Base-by-base conservation (phyloP, 345 rosid species). In the Hibiscus mutabilis region DNA sequence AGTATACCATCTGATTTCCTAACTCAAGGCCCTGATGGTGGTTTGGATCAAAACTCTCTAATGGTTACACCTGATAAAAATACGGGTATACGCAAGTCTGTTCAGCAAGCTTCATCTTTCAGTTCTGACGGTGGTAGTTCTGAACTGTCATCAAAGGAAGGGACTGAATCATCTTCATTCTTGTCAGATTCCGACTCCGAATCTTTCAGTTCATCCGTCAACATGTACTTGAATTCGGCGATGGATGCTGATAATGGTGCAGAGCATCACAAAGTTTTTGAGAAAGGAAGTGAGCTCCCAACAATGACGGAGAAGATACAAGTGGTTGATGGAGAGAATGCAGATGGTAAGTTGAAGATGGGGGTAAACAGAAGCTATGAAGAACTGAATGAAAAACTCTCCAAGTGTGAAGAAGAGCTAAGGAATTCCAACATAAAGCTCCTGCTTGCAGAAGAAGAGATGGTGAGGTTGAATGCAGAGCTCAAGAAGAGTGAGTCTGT, bases 161-260 rank as follows among this genome's bases (percentile, higher is more conserved):
- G 82, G 53, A 80, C 84, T 25, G 93, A 83, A 51, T 79, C 92
- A 25, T 91, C 91, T 53, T 84, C 89, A 13, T 78, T 79, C 16
- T 84, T 87, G 61, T 85, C 87, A 3, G 97, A 90, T 76, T 90
- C 96, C 3, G 97, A 89, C 72, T 74, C 95, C 2, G 99, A 91
- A 55, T 86, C 88, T 33, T 85, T 78, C 81, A 78, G 78, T 65
- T 79, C 91, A 46, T 84, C 93, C 33, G 75, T 83, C 44, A 84
- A 87, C 61, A 73, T 81, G 56, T 82, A 74, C 49, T 64, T 83
- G 22, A 74, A 65, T 72, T 71, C 86, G 13, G 71, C 78, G 7
- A 73, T 78, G 47, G 52, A 61, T 57, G 61, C 68, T 72, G 79
- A 75, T 40, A 27, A 24, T 56, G 74, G 75, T 37, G 79, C 37